phyloP scores from a whole-genome alignment of 495 filamentous ascomycete genomes.

The Penicillium arizonense region DNA sequence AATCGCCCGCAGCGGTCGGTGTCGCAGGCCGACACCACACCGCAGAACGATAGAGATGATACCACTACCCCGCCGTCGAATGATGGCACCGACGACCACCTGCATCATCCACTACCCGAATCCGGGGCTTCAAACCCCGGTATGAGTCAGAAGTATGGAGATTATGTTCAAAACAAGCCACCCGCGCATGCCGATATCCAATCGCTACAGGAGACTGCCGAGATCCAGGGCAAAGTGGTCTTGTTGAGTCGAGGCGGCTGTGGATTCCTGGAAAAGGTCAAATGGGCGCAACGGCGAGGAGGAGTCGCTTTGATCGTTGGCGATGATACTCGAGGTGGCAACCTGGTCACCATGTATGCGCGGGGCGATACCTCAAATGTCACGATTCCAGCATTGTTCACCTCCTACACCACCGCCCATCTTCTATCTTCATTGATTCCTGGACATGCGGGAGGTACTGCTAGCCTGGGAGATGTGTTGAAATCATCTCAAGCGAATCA shows the following conservation, averaged over 20 bases:
- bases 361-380: conserved; percentile 91
- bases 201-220: conserved; percentile 88
- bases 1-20: conserved; percentile 22
- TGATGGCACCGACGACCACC: conserved; percentile 91
- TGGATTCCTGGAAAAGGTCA: conserved; percentile 94
- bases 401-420: conserved; percentile 91
- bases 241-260: conserved; percentile 89
- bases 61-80: conserved; percentile 37
- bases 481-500: conserved; percentile 22
- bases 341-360: conserved; percentile 94
- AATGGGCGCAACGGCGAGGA: conserved; percentile 91
- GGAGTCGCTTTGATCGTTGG: conserved; percentile 90
- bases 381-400: conserved; percentile 91
- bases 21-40: conserved; percentile 24
- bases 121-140: conserved; percentile 35
- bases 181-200: conserved; percentile 86
- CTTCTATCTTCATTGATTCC: conserved; percentile 87
- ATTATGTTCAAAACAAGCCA: conserved; percentile 43
- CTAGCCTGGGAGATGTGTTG: conserved; percentile 48
- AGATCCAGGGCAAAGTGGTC: conserved; percentile 91
- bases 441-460: conserved; percentile 58
- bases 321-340: conserved; percentile 82
- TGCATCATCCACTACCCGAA: conserved; percentile 65
- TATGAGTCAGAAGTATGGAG: conserved; percentile 36
- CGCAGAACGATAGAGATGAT: conserved; percentile 20